phyloP scores from a whole-genome alignment of 805 yeast genomes.

The Monosporozyma unispora region DNA sequence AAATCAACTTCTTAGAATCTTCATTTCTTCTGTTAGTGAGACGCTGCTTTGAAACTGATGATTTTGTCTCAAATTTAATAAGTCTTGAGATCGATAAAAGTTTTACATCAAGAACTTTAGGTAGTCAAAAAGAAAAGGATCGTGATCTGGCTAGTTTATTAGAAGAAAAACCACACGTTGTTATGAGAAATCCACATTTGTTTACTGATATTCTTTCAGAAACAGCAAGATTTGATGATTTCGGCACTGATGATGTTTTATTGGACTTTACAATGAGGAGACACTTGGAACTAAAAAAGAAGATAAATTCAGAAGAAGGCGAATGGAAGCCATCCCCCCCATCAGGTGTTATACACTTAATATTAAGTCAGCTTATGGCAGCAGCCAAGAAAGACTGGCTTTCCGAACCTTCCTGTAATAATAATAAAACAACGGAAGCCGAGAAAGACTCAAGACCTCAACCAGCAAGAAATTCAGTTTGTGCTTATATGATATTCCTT shows the following conservation, averaged over 20 bases:
- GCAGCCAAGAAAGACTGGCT: conserved; percentile 35
- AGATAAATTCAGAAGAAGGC: conserved; percentile 7
- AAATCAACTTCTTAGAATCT: conserved; percentile 36
- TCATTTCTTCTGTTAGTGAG: conserved; percentile 49
- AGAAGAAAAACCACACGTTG: conserved; percentile 41
- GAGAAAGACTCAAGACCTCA: conserved; percentile 28
- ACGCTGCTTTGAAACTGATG: conserved; percentile 57
- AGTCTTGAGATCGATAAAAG: conserved; percentile 41
- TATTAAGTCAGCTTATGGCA: conserved; percentile 59
- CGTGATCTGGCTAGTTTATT: conserved; percentile 40
- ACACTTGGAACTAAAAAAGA: conserved; percentile 10
- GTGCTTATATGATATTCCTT: conserved; percentile 59
- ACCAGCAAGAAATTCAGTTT: conserved; percentile 44
- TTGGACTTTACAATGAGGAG: conserved; percentile 22
- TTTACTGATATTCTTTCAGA: conserved; percentile 40
- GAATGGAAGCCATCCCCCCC: background rate
- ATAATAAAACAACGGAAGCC: conserved; percentile 25
- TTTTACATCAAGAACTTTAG: conserved; percentile 31
- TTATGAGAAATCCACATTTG: conserved; percentile 39
- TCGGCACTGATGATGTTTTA: conserved; percentile 32
- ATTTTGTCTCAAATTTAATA: conserved; percentile 41
- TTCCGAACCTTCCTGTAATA: conserved; percentile 28
- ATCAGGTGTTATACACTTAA: conserved; percentile 54
- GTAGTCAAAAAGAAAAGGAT: conserved; percentile 26
- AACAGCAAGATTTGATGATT: conserved; percentile 37